phyloP scores from a whole-genome alignment of 2,329 filamentous ascomycete species.

The Aspergillus sp. region DNA sequence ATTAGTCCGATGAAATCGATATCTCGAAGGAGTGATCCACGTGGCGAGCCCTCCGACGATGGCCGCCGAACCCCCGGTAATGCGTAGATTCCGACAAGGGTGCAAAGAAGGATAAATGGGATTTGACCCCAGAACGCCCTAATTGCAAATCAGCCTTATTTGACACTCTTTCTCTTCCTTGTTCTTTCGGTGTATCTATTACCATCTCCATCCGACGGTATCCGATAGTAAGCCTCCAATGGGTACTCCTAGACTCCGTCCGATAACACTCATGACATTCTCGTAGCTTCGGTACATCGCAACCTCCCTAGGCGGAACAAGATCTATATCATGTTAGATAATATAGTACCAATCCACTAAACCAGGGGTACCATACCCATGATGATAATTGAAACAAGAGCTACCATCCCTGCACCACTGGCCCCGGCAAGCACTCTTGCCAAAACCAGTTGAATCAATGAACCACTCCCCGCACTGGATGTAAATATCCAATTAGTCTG shows the following conservation, averaged over 20 bases:
- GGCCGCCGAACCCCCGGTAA: slow-evolving; percentile 2
- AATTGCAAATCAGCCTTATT: background rate
- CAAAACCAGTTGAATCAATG: slow-evolving; percentile 6
- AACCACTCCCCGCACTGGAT: slow-evolving; percentile 9
- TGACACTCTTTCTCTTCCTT: background rate
- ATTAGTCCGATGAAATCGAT: slow-evolving; percentile 13
- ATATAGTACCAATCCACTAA: background rate
- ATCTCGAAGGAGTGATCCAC: slow-evolving; percentile 2
- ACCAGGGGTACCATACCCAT: slow-evolving; percentile 18
- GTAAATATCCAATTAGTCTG: background rate
- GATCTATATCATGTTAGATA: slow-evolving; percentile 27
- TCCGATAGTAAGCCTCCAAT: slow-evolving; percentile 70
- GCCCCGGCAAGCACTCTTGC: too few species aligned
- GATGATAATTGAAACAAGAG: slow-evolving; percentile 43
- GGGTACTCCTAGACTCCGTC: slow-evolving; percentile 60
- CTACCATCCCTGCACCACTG: slow-evolving; percentile 30
- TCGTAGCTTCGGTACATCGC: slow-evolving; percentile 47
- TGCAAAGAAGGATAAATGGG: slow-evolving; percentile 56
- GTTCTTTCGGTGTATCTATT: background rate
- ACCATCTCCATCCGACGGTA: slow-evolving; percentile 69
- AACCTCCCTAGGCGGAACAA: slow-evolving; percentile 45
- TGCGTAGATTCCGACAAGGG: slow-evolving; percentile 34
- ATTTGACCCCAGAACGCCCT: slow-evolving; percentile 55
- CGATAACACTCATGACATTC: slow-evolving; percentile 45
- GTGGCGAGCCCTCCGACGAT: background rate